A percentile compares a stretch with the other conserved stretches of the same genome.
Conservation (phyloP, 2,329 filamentous ascomycete genomes). For the Scedosporium aurantiacum region DNA sequence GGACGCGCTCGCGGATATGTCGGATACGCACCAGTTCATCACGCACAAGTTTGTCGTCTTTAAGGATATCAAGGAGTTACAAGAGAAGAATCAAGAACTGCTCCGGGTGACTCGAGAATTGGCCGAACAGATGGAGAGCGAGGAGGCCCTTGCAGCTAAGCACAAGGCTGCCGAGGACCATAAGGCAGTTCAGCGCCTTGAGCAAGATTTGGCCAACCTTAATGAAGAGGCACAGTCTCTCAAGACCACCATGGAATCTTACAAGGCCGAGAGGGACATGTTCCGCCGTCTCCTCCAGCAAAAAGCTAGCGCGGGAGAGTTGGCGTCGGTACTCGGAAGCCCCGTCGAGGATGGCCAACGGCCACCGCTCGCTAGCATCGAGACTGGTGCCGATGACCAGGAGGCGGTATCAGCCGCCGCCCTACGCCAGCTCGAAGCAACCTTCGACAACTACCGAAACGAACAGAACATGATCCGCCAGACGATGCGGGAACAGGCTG, state of each 20-base stretch:
- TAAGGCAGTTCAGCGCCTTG: slow-evolving; percentile 61
- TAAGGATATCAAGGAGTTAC: slow-evolving; percentile 72
- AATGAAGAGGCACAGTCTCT: slow-evolving; percentile 79
- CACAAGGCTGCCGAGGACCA: slow-evolving; percentile 52
- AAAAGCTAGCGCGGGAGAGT: slow-evolving; percentile 46
- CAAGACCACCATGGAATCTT: slow-evolving; percentile 76
- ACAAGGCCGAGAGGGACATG: slow-evolving; percentile 92
- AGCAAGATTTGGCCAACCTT: slow-evolving; percentile 61
- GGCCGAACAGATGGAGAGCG: slow-evolving; percentile 81
- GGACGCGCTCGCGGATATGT: slow-evolving; percentile 60
- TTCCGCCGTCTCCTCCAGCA: slow-evolving; percentile 90
- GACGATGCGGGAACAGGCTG: slow-evolving; percentile 74
- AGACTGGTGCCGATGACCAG: slow-evolving; percentile 43
- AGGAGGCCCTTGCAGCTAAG: slow-evolving; percentile 63
- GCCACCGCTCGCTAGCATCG: slow-evolving; percentile 46
- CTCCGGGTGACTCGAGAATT: slow-evolving; percentile 74
- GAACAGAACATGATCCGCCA: slow-evolving; percentile 74
- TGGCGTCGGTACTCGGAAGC: slow-evolving; percentile 59
- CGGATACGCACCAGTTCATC: slow-evolving; percentile 79
- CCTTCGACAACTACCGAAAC: slow-evolving; percentile 82
- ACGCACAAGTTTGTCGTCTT: slow-evolving; percentile 83
- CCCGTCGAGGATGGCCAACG: slow-evolving; percentile 49
- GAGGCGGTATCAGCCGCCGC: slow-evolving; percentile 54
- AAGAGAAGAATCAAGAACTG: slow-evolving; percentile 78
- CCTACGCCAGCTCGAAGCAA: slow-evolving; percentile 75